Base-by-base conservation (phyloP, 805 yeast species). In the Cyberlindnera japonica region DNA sequence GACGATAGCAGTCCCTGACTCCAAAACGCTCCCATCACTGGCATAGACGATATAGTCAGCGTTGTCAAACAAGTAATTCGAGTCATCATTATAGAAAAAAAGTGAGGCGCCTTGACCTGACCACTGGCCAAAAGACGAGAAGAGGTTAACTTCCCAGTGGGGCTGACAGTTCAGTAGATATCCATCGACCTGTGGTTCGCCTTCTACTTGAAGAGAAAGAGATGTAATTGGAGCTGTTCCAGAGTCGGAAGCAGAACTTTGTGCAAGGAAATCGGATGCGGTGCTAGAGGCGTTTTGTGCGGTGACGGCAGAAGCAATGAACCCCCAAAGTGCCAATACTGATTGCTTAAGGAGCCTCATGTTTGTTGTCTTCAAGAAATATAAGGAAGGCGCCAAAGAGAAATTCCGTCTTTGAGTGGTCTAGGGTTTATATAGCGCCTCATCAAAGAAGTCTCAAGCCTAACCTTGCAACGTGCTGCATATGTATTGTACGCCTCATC, bases 1-100 rank as follows among this genome's bases (percentile, higher is more conserved):
- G 15, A 38, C 35, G 3, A 38, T 20, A 12, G 41, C 37, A 15
- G 11, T 13, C 3, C 41, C 41, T 5, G 17, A 15, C 21, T 38
- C 41, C 4, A 38, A 3, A n/a, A 33, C 29, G 7, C n/a, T 15
- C 3, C 37, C 41, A 27, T 26, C 41, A 8, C 17, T 10, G 25
- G 19, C 37, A 7, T 23, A 27, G n/a, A 38, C 15, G 11, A 18
- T 4, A 15, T 34, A 34, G 22, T 24, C 13, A 7, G 37, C 29
- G 15, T 5, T 10, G n/a, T 23, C 29, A 30, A 34, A 34, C 16
- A 6, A 20, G 14, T 23, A 15, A 16, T 15, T 22, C 7, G 17
- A 5, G 6, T 22, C 15, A 5, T 9, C 19, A 9, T 21, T 14
- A 5, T 9, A 6, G 37, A 34, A 34, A 10, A 15, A 9, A 7